A percentile compares a stretch with the other conserved stretches of the same genome.
These are phyloP conservation scores for Drechslerella dactyloides DNA, from an alignment of 2,329 filamentous ascomycete genomes.

Conservation along the genomic window DNA sequence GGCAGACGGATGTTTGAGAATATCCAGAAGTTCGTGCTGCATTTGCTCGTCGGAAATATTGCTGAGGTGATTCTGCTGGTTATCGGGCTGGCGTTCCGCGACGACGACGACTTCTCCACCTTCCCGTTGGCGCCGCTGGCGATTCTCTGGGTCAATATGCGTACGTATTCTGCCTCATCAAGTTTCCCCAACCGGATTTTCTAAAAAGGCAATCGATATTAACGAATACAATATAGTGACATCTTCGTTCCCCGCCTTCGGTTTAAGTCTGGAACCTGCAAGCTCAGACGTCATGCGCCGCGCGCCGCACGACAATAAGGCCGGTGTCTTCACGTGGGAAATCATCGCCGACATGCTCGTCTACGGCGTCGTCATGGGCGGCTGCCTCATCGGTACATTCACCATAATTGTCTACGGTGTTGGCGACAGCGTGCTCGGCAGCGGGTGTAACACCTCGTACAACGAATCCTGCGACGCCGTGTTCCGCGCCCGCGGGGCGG, in stretches of 20 bases:
- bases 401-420: conserved; percentile 68
- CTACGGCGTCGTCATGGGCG: conserved; percentile 64
- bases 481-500: conserved; percentile 74
- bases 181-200: neutral
- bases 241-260: conserved; percentile 80
- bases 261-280: conserved; percentile 79
- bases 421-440: conserved; percentile 59
- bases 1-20: conserved; percentile 86
- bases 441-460: conserved; percentile 68
- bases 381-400: conserved; percentile 76
- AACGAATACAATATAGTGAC: conserved; percentile 63
- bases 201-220: neutral
- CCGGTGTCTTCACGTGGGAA: conserved; percentile 78
- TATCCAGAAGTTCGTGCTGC: conserved; percentile 84
- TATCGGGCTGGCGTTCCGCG: conserved; percentile 80
- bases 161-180: conserved; percentile 16
- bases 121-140: conserved; percentile 85
- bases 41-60: conserved; percentile 79
- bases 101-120: conserved; percentile 72
- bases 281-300: conserved; percentile 78
- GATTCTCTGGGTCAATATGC: conserved; percentile 92
- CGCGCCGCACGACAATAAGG: conserved; percentile 74
- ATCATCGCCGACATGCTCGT: conserved; percentile 79
- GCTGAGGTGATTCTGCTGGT: conserved; percentile 82
- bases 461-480: conserved; percentile 66